These are phyloP conservation scores for Xylaria nigripes DNA, from an alignment of 495 filamentous ascomycete species.

Conservation along the genomic window DNA sequence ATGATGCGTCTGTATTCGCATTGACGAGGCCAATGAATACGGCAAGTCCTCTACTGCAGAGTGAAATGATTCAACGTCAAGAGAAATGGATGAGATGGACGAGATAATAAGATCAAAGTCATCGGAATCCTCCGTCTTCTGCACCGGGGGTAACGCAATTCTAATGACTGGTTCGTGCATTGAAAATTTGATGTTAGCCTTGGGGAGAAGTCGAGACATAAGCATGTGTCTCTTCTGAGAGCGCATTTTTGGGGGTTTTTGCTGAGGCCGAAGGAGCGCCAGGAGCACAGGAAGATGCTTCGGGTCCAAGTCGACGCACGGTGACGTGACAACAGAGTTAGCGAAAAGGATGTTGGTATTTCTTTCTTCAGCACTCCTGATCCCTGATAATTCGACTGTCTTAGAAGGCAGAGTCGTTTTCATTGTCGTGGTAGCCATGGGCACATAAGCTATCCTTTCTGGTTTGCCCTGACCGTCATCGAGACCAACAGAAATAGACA, in stretches of 20 bases:
- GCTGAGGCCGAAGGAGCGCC: constrained; percentile 57
- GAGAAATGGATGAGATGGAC: constrained; percentile 80
- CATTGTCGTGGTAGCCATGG: constrained; percentile 95
- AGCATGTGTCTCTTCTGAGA: constrained; percentile 50
- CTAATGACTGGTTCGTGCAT: constrained; percentile 92
- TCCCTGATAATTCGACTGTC: constrained; percentile 70
- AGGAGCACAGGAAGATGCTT: constrained; percentile 81
- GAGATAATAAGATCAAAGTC: constrained; percentile 94
- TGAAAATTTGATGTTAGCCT: constrained; percentile 89
- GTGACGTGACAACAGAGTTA: constrained; percentile 91
- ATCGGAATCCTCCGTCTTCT: constrained; percentile 54
- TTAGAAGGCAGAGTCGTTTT: constrained; percentile 94
- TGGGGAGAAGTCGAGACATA: constrained; percentile 86
- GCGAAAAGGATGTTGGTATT: constrained; percentile 96
- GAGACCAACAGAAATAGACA: constrained; percentile 84
- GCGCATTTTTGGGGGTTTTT: constrained; percentile 42
- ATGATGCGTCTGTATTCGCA: constrained; percentile 78
- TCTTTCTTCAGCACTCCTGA: constrained; percentile 68
- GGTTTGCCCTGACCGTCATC: constrained; percentile 79
- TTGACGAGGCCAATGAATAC: constrained; percentile 74
- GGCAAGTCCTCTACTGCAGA: constrained; percentile 75
- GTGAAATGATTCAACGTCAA: constrained; percentile 92
- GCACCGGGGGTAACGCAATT: constrained; percentile 66
- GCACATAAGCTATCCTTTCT: constrained; percentile 84
- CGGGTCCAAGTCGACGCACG: constrained; percentile 90